A percentile compares a stretch with the other conserved stretches of the same genome.
These are phyloP conservation scores for Saccharomycopsis amapae DNA, from an alignment of 805 yeast species.

Conservation along the genomic window DNA sequence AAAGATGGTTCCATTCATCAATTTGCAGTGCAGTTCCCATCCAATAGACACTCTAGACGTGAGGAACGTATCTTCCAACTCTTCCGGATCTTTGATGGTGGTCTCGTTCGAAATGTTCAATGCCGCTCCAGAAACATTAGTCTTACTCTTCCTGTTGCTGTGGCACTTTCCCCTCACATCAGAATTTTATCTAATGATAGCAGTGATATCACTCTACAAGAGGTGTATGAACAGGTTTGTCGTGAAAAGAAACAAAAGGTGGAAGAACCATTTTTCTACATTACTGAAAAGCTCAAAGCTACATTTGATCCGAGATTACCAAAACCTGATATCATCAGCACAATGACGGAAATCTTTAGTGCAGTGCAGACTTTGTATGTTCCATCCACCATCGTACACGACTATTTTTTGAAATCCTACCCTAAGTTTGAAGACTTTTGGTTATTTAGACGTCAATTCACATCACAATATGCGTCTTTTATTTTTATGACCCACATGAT, in stretches of 20 bases:
- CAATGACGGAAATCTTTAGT: slow-evolving; percentile 83
- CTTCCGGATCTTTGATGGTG: slow-evolving; percentile 81
- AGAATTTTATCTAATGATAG: slow-evolving; percentile 82
- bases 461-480: slow-evolving; percentile 90
- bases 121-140: slow-evolving; percentile 78
- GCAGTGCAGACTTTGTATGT: slow-evolving; percentile 84
- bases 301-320: slow-evolving; percentile 93
- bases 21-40: slow-evolving; percentile 95
- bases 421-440: slow-evolving; percentile 88
- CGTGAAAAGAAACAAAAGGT: slow-evolving; percentile 61
- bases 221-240: slow-evolving; percentile 84
- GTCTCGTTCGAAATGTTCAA: slow-evolving; percentile 74
- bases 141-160: slow-evolving; percentile 83
- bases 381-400: slow-evolving; percentile 76
- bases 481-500: slow-evolving; percentile 90
- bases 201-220: slow-evolving; percentile 67
- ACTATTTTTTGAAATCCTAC: slow-evolving; percentile 64
- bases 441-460: slow-evolving; percentile 92
- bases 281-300: slow-evolving; percentile 77
- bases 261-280: slow-evolving; percentile 85
- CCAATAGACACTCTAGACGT: slow-evolving; percentile 94
- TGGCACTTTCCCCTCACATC: slow-evolving; percentile 92
- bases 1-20: slow-evolving; percentile 88
- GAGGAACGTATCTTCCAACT: slow-evolving; percentile 92
- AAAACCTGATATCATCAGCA: slow-evolving; percentile 82